Base-by-base conservation (phyloP, 805 yeast genomes). In the Candida rishiriensis region DNA sequence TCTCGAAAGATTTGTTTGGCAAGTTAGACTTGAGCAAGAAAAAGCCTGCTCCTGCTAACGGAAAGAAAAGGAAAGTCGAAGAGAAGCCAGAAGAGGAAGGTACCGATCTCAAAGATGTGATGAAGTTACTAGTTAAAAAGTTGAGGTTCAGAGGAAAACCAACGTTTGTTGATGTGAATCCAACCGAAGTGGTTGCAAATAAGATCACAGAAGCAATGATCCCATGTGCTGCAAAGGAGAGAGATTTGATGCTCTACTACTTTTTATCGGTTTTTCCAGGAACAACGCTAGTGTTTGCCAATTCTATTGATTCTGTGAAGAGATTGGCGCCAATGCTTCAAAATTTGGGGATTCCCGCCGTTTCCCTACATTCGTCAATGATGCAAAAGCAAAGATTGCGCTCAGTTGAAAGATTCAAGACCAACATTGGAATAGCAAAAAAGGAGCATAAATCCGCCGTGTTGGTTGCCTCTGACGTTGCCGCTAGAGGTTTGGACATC, bases 401-500 rank as follows among this genome's bases (percentile, higher is more conserved):
- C 53, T 79, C 91, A 3, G 69, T 93, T 55, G 99, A 93, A 66
- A 76, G 83, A 49, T 91, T 89, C 71, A 78, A 75, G 51, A 74
- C 70, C 38, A 71, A 77, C 37, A 55, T 59, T 28, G 58, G 50
- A 18, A 61, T 46, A 2, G 63, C 65, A 8, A 58, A 58, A 17
- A 64, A 68, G 7, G 66, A 71, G 39, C 75, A 76, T 17, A 73
- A 66, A 40, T 69, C 80, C 3, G 72, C 86, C 0, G 90, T 90
- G 3, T 70, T 93, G 43, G 77, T 93, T 42, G 96, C 97, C 1
- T 88, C 98, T 3, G 99, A 93, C 66, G 98, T 93, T 38, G 99
- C 99, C 2, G 99, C 99, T 3, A 79, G 99, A 72, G 99, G 99
- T 47, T 74, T 93, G 47, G 99, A 93, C 72, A 88, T 93, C 43